A percentile compares a stretch with the other conserved stretches of the same genome.
Evolutionary conservation across 2,329 filamentous ascomycete species (phyloP).

Genomic region (Microascus cirrosus): DNA sequence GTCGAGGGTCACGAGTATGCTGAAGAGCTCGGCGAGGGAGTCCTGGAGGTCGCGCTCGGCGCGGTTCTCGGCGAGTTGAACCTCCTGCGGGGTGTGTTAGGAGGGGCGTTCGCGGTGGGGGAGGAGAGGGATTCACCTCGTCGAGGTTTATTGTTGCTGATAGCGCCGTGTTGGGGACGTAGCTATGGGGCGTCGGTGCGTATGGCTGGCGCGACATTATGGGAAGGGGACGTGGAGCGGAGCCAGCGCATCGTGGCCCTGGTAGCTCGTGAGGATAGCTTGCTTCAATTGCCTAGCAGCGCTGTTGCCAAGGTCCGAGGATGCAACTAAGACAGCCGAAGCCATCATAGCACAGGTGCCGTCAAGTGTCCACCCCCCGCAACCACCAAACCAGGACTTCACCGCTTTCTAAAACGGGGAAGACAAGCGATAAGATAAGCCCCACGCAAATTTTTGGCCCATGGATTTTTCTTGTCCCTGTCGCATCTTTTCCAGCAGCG

Average conservation of each 20-base stretch:
- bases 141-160: conserved; percentile 89
- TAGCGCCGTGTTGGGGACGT: conserved; percentile 72
- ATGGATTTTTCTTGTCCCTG: conserved; percentile 3
- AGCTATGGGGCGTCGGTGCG: conserved; percentile 83
- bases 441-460: conserved; percentile 1
- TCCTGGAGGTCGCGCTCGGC: conserved; percentile 90
- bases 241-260: background rate
- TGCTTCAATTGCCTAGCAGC: background rate
- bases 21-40: conserved; percentile 93
- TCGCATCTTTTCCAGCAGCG: background rate
- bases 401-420: background rate
- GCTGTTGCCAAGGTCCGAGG: background rate
- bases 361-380: background rate
- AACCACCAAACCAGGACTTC: background rate
- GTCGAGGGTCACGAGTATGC: conserved; percentile 91
- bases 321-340: background rate
- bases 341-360: background rate
- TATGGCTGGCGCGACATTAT: conserved; percentile 60
- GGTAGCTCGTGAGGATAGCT: background rate
- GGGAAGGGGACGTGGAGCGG: conserved; percentile 4
- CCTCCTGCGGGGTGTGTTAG: conserved; percentile 54
- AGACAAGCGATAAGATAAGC: conserved; percentile 4
- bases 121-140: conserved; percentile 48
- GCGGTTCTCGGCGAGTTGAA: conserved; percentile 77
- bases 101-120: background rate